Evolutionary conservation across 352 stramenopile species (phyloP).

Genomic region (Salisapilia sapeloensis): DNA sequence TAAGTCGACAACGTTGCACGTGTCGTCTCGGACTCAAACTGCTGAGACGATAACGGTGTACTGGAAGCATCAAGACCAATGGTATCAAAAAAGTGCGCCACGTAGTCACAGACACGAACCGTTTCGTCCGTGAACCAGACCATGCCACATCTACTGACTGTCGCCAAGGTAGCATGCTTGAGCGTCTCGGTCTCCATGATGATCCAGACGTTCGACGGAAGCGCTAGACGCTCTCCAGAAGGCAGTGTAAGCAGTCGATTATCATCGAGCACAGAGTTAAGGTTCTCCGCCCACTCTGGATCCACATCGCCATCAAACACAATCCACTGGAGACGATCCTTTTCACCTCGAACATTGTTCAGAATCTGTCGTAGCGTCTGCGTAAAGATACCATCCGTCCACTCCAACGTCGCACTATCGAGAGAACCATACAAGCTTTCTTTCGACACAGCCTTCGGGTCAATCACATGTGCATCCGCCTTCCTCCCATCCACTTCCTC

Average conservation of each 20-base stretch:
- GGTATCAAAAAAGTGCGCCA: constrained; percentile 67
- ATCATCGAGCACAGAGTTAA: constrained; percentile 99
- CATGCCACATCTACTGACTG: constrained; percentile 99
- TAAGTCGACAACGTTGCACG: constrained; percentile 52
- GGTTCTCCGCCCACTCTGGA: constrained; percentile 99
- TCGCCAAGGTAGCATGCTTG: constrained; percentile 95
- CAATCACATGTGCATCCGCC: constrained; percentile 96
- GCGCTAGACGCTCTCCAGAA: constrained; percentile 95
- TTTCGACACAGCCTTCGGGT: constrained; percentile 98
- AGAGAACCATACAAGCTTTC: constrained; percentile 97
- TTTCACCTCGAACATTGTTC: constrained; percentile 96
- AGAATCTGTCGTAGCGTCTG: constrained; percentile 90
- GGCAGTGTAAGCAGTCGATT: constrained; percentile 98
- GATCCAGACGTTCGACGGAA: constrained; percentile 98
- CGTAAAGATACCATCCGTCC: constrained; percentile 99
- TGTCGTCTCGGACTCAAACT: constrained; percentile 38
- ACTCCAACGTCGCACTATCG: constrained; percentile 99
- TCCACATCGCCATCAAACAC: constrained; percentile 99
- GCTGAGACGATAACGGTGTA: constrained; percentile 45
- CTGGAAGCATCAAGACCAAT: constrained; percentile 50
- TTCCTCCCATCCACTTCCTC: constrained; percentile 92
- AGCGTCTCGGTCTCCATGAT: constrained; percentile 99
- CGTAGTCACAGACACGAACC: constrained; percentile 86
- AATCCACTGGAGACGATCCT: constrained; percentile 95
- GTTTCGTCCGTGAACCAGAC: constrained; percentile 98